Evolutionary conservation across 495 filamentous ascomycete species (phyloP), one percentile per base, ranked within the genome.

Genomic region (Beverwykella pulmonaria): DNA sequence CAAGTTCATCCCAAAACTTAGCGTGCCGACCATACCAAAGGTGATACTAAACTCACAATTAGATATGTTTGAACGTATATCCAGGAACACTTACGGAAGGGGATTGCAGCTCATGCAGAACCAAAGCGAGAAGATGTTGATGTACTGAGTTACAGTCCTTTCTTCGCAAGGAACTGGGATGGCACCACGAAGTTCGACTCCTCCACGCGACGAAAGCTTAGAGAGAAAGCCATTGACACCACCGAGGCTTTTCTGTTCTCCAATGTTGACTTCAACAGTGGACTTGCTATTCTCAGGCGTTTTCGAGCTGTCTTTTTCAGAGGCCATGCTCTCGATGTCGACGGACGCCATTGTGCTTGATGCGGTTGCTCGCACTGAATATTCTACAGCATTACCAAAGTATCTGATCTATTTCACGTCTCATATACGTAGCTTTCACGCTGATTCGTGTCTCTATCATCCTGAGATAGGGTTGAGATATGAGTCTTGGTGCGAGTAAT

Each of bases 11-110:
- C 79, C 80, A 65, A 80, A 84, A 0, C 76, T 67, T 0, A 77
- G 71, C 3, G 80, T 81, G 0, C 82, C 83, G 6, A 85, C 74
- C 78, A 86, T 82, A 41, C 84, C 83, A 20, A 83, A 84, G 2
- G 82, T 83, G 56, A 86, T 83, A 3, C 81, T 83, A 25, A 12
- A 50, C 20, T 8, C 9, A 50, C 10, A 48, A 12, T 20, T 47
- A 19, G 12, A 6, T 36, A 49, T 10, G 17, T 46, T 55, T 9
- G 23, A 23, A 1, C 36, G 1, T 5, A 22, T 2, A 23, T 19
- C 10, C 19, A 34, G 14, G 30, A 6, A 8, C 32, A 30, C 50
- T 63, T 55, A 63, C 60, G 50, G 60, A 10, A 63, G 39, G 1
- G 50, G 60, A 44, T 48, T 63, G 36, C 49, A 54, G 26, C 50